phyloP scores from a whole-genome alignment of 495 filamentous ascomycete genomes.

The Polyplosphaeria fusca region DNA sequence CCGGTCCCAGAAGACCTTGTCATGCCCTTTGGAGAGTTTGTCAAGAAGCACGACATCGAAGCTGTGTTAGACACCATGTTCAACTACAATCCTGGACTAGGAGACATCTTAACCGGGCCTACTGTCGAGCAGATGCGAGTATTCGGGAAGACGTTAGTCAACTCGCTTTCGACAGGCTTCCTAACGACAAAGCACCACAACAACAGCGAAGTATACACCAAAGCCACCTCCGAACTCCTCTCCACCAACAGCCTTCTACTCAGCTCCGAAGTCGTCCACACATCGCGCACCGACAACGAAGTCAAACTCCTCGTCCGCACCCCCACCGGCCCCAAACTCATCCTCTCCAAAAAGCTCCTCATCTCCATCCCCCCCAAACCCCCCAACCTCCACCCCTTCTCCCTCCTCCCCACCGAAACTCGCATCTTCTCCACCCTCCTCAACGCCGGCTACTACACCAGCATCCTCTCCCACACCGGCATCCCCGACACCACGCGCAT shows the following conservation, averaged over 20 bases:
- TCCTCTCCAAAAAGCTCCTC: conserved; percentile 49
- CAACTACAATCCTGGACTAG: conserved; percentile 40
- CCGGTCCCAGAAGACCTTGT: conserved; percentile 46
- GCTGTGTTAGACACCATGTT: conserved; percentile 36
- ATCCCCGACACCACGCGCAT: conserved; percentile 37
- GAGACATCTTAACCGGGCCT: conserved; percentile 41
- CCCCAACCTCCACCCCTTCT: conserved; percentile 40
- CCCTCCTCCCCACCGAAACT: conserved; percentile 41
- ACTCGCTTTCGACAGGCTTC: conserved; percentile 30
- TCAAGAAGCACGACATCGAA: conserved; percentile 43
- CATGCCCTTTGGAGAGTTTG: conserved; percentile 46
- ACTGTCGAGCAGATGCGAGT: conserved; percentile 36
- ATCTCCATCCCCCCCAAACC: conserved; percentile 46
- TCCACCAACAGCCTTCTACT: conserved; percentile 33
- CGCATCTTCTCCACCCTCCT: conserved; percentile 44
- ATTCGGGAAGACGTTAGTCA: conserved; percentile 24
- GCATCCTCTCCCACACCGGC: conserved; percentile 45
- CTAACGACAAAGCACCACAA: conserved; percentile 40
- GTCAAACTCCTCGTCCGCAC: conserved; percentile 42
- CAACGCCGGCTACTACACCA: conserved; percentile 46
- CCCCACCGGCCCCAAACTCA: conserved; percentile 38
- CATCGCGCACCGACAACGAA: conserved; percentile 30
- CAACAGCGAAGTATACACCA: conserved; percentile 46
- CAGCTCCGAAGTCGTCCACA: conserved; percentile 35
- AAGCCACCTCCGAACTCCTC: conserved; percentile 38